Evolutionary conservation across 768 basidiomycete genomes (phyloP).

Genomic region (Termitomyces heimii): DNA sequence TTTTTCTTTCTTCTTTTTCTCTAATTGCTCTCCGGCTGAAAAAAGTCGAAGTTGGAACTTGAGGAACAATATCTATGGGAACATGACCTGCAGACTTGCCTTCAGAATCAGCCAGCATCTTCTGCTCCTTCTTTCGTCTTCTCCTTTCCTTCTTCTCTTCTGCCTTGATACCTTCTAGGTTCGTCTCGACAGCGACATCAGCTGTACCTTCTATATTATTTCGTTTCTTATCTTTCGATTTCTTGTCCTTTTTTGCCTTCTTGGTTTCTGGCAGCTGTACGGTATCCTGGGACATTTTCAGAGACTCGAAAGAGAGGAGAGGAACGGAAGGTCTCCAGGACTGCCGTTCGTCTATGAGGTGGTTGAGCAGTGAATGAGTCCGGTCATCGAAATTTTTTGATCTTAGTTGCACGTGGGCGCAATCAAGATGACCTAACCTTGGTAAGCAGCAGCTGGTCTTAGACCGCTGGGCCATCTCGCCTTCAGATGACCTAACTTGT

Average conservation of each 20-base stretch:
- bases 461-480: no score
- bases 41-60: neutral
- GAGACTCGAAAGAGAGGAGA: neutral
- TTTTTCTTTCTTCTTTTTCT: constrained; percentile 22
- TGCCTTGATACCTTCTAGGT: constrained; percentile 10
- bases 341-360: neutral
- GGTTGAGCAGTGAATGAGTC: neutral
- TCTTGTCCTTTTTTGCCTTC: constrained; percentile 21
- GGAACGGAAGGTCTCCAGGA: neutral
- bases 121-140: constrained; percentile 18
- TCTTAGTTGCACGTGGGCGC: neutral
- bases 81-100: constrained; percentile 13
- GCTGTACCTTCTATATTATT: neutral
- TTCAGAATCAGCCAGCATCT: constrained; percentile 11
- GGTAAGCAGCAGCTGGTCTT: no score
- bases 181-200: constrained; percentile 11
- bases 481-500: no score
- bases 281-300: constrained; percentile 24
- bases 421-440: no score
- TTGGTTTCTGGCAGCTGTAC: constrained; percentile 10
- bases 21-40: constrained; percentile 3
- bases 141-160: constrained; percentile 19
- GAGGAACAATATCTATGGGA: neutral
- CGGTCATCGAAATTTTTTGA: constrained; percentile 7
- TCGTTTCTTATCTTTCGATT: constrained; percentile 16